These are phyloP conservation scores for Wickerhamomyces subpelliculosus DNA, from an alignment of 805 yeast genomes.

Conservation along the genomic window DNA sequence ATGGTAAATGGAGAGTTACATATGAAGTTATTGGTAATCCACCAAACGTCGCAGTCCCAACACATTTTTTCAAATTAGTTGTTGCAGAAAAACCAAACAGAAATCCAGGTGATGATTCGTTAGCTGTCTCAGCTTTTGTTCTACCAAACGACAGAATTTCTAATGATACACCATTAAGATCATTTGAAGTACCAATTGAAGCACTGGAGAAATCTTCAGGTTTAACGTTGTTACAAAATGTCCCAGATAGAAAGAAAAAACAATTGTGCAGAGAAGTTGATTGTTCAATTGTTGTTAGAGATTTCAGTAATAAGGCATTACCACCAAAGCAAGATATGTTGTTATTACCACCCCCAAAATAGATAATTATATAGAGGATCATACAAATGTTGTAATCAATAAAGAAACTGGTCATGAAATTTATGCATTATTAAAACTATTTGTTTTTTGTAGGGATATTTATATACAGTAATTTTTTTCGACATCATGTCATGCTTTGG, in stretches of 20 bases:
- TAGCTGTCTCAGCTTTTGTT: slow-evolving; percentile 89
- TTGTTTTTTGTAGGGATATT: too few species aligned
- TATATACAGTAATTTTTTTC: too few species aligned
- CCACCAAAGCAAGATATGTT: slow-evolving; percentile 14
- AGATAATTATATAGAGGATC: not conserved
- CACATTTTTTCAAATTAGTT: slow-evolving; percentile 88
- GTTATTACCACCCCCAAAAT: slow-evolving; percentile 18
- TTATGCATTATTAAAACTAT: too few species aligned
- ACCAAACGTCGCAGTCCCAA: slow-evolving; percentile 94
- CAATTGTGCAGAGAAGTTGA: slow-evolving; percentile 73
- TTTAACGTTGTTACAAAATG: slow-evolving; percentile 64
- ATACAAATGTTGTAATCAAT: too few species aligned
- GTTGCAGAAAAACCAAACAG: slow-evolving; percentile 65
- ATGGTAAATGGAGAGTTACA: slow-evolving; percentile 77
- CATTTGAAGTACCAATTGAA: slow-evolving; percentile 83
- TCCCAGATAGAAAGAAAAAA: slow-evolving; percentile 49
- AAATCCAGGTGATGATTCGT: slow-evolving; percentile 24
- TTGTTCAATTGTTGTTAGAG: slow-evolving; percentile 78
- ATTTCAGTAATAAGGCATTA: slow-evolving; percentile 48
- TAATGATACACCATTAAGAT: slow-evolving; percentile 61
- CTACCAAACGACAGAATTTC: slow-evolving; percentile 80
- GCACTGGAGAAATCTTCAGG: slow-evolving; percentile 88
- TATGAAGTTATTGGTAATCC: slow-evolving; percentile 97
- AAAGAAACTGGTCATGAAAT: too few species aligned
- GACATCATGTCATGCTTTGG: too few species aligned